These are phyloP conservation scores for Trichomonas gallinae DNA, from an alignment of 208 protist species.

Conservation along the genomic window DNA sequence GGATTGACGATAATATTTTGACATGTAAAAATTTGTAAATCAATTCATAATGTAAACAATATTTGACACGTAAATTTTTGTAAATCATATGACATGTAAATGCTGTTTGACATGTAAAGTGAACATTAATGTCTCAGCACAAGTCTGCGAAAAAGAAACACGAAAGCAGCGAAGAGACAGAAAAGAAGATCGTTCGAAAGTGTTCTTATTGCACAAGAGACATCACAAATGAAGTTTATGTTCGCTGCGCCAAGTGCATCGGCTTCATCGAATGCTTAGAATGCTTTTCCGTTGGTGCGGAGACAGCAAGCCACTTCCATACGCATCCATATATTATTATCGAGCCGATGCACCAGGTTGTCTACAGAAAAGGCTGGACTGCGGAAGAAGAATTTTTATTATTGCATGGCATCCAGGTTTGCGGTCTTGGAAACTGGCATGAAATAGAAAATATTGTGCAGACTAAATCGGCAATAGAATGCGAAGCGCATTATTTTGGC, in stretches of 20 bases:
- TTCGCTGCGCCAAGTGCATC: background rate
- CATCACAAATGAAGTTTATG: background rate
- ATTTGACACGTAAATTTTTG: too few species aligned
- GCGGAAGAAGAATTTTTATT: background rate
- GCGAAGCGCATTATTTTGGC: background rate
- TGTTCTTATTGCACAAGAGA: background rate
- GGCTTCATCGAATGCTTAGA: background rate
- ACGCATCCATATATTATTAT: background rate
- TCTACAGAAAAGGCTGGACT: background rate
- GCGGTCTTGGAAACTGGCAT: slow-evolving; percentile 11
- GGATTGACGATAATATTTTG: too few species aligned
- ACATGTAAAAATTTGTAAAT: too few species aligned
- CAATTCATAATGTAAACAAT: too few species aligned
- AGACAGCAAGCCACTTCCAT: background rate
- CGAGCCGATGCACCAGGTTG: background rate
- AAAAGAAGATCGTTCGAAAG: background rate
- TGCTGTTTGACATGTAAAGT: too few species aligned
- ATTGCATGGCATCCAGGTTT: background rate
- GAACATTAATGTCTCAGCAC: background rate
- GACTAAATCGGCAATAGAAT: background rate
- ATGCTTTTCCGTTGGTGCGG: background rate
- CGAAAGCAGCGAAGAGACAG: background rate
- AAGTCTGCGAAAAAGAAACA: background rate
- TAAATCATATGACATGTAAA: too few species aligned
- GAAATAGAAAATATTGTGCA: background rate